phyloP scores from a whole-genome alignment of 306 rosid genomes.

The Cicer pinnatifidum region DNA sequence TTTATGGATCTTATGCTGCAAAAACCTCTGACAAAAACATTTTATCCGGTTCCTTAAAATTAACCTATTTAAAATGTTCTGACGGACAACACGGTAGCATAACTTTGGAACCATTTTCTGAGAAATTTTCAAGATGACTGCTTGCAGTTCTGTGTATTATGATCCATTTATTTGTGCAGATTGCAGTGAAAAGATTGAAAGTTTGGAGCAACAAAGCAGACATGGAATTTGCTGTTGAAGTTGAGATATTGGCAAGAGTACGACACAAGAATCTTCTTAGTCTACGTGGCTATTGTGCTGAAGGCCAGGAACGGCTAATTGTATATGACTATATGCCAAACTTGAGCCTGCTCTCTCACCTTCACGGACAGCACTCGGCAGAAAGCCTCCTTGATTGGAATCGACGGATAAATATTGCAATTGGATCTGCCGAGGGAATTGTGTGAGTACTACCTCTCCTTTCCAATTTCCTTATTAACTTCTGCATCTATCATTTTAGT shows the following conservation, averaged over 20 bases:
- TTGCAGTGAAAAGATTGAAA: conserved; percentile 94
- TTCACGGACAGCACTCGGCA: conserved; percentile 92
- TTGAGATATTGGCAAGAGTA: conserved; percentile 94
- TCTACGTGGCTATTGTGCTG: conserved; percentile 95
- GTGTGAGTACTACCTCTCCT: conserved; percentile 60
- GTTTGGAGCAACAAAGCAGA: conserved; percentile 97
- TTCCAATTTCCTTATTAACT: not conserved
- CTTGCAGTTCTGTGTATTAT: conserved; percentile 22
- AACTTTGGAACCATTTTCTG: not conserved
- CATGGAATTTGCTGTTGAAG: conserved; percentile 92
- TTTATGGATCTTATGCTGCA: conserved; percentile 8
- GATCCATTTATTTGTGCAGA: conserved; percentile 54
- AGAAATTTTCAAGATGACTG: conserved; percentile 11
- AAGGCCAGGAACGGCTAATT: conserved; percentile 94
- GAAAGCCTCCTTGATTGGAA: conserved; percentile 88
- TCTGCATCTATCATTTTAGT: not conserved
- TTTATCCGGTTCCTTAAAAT: conserved; percentile 26
- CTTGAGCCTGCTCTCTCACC: conserved; percentile 91
- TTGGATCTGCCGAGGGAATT: conserved; percentile 94
- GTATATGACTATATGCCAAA: conserved; percentile 93
- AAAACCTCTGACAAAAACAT: conserved; percentile 20
- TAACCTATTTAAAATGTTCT: conserved; percentile 15
- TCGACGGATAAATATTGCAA: conserved; percentile 81
- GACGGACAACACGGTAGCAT: conserved; percentile 1
- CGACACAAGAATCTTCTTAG: conserved; percentile 93